phyloP scores from a whole-genome alignment of 2,329 filamentous ascomycete species.

The Chaetothyriales sp. region DNA sequence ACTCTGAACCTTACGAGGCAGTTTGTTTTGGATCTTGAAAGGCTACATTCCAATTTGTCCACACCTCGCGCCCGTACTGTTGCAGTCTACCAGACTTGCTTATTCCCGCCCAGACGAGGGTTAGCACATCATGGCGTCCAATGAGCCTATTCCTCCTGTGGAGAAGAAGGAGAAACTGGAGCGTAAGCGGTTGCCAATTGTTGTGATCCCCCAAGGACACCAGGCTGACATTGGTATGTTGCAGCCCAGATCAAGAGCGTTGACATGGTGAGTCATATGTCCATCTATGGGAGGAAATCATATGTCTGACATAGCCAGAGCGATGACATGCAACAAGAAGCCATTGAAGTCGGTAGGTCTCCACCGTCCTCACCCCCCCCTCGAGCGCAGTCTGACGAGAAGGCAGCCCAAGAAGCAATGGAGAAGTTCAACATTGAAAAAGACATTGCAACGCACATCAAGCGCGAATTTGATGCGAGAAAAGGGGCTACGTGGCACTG shows the following conservation, averaged over 20 bases:
- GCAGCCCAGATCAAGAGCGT: constrained; percentile 93
- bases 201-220: constrained; percentile 1
- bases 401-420: constrained; percentile 54
- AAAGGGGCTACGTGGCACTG: constrained; percentile 99
- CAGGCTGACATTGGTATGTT: constrained; percentile 9
- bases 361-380: not conserved
- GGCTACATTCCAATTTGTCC: not conserved
- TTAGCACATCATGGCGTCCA: constrained; percentile 8
- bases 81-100: not conserved
- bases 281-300: constrained; percentile 4
- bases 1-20: not conserved
- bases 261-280: constrained; percentile 58
- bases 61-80: not conserved
- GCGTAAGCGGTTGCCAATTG: constrained; percentile 34
- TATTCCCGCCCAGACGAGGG: not conserved
- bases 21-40: not conserved
- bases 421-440: constrained; percentile 58
- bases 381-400: not conserved
- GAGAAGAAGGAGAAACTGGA: constrained; percentile 61
- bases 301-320: constrained; percentile 40
- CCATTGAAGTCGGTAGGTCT: constrained; percentile 77
- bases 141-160: constrained; percentile 17
- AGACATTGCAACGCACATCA: constrained; percentile 94
- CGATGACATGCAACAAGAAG: constrained; percentile 93
- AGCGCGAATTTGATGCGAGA: constrained; percentile 93